Conservation (phyloP, 495 filamentous ascomycete genomes). For the Thermochaetoides thermophila region DNA sequence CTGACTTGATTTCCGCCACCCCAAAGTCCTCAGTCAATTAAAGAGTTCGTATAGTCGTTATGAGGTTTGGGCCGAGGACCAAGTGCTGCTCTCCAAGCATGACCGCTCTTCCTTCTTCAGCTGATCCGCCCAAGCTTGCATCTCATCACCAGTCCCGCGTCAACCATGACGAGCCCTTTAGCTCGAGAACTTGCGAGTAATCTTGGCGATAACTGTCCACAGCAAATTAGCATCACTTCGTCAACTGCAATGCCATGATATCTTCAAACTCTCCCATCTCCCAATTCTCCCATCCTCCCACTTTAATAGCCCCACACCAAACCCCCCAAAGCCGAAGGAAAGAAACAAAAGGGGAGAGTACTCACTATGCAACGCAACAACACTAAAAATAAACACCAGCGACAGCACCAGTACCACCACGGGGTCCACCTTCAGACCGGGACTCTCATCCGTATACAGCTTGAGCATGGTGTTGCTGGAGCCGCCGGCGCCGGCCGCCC, state of each 20-base stretch:
- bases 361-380: slow-evolving; percentile 93
- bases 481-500: slow-evolving; percentile 86
- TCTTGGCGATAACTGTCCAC: slow-evolving; percentile 77
- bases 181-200: slow-evolving; percentile 79
- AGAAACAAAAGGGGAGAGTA: slow-evolving; percentile 13
- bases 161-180: slow-evolving; percentile 18
- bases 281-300: not conserved
- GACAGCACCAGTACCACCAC: slow-evolving; percentile 90
- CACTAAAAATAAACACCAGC: slow-evolving; percentile 95
- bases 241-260: not conserved
- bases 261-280: no score
- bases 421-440: slow-evolving; percentile 90
- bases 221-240: slow-evolving; percentile 7
- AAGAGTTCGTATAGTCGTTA: no score
- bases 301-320: not conserved
- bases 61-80: no score
- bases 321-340: slow-evolving; percentile 1
- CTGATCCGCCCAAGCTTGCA: not conserved
- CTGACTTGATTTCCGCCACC: no score
- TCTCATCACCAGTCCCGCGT: not conserved
- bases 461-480: slow-evolving; percentile 97
- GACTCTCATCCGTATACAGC: slow-evolving; percentile 98
- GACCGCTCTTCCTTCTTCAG: no score
- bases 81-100: no score
- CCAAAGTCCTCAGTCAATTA: no score